phyloP scores from a whole-genome alignment of 192 early-diverging fungal species.

The Kickxella alabastrina region DNA sequence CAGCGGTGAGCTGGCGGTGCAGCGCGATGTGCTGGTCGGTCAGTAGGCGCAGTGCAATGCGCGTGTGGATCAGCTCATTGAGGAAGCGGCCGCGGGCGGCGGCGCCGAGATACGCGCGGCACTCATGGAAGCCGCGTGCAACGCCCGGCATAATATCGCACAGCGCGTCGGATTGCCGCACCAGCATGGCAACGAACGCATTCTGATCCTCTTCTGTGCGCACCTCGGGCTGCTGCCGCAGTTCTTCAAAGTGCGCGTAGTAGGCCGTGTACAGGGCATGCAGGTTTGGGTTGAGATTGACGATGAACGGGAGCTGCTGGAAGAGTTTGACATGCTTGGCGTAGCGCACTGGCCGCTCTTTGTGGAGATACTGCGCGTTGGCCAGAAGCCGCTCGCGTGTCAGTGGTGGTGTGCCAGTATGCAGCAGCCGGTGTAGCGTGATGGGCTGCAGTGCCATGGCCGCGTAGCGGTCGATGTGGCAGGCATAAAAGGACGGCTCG shows the following conservation, averaged over 20 bases:
- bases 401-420: constrained; percentile 60
- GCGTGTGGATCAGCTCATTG: constrained; percentile 78
- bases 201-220: constrained; percentile 45
- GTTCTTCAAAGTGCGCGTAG: constrained; percentile 60
- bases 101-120: constrained; percentile 70
- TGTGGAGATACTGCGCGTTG: constrained; percentile 56
- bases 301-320: constrained; percentile 85
- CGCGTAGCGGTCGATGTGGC: constrained; percentile 50
- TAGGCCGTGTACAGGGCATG: constrained; percentile 69
- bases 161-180: constrained; percentile 66
- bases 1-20: constrained; percentile 39
- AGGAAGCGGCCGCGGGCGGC: constrained; percentile 63
- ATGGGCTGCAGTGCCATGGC: constrained; percentile 58
- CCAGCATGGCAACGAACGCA: constrained; percentile 63
- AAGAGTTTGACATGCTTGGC: constrained; percentile 71
- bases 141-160: constrained; percentile 79
- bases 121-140: constrained; percentile 83
- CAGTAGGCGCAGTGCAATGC: constrained; percentile 81
- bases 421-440: constrained; percentile 65
- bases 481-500: constrained; percentile 35
- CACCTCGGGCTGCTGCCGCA: constrained; percentile 56
- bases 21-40: constrained; percentile 81
- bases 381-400: constrained; percentile 44
- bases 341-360: constrained; percentile 78
- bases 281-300: constrained; percentile 88